These are phyloP conservation scores for Nymphaea thermarum DNA, from an alignment of 164 flowering plant species.

Conservation along the genomic window DNA sequence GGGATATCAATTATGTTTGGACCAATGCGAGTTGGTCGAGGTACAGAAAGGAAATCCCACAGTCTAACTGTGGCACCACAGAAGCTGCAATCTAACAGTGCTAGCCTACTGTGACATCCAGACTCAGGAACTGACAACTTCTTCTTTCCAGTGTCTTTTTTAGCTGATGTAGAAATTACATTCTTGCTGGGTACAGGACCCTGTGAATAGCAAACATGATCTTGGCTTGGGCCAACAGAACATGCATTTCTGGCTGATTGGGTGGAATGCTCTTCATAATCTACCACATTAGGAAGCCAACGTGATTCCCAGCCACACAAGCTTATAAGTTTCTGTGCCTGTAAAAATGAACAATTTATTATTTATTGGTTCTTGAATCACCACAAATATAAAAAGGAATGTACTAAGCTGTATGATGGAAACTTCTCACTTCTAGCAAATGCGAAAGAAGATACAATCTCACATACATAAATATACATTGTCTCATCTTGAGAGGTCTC, in stretches of 20 bases:
- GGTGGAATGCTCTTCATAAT: constrained; percentile 94
- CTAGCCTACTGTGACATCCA: constrained; percentile 61
- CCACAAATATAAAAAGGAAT: not conserved
- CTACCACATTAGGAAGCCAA: constrained; percentile 87
- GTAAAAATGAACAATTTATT: constrained; percentile 2
- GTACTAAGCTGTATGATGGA: too few species aligned
- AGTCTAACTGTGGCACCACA: constrained; percentile 95
- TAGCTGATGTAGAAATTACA: constrained; percentile 42
- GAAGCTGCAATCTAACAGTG: constrained; percentile 87
- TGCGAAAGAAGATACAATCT: not conserved
- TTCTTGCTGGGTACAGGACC: constrained; percentile 55
- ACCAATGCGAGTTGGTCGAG: constrained; percentile 62
- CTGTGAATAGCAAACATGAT: constrained; percentile 22
- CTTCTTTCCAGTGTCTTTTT: constrained; percentile 46
- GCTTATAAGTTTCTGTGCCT: constrained; percentile 94
- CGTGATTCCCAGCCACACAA: constrained; percentile 99
- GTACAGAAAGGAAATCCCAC: constrained; percentile 69
- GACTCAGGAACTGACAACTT: constrained; percentile 37
- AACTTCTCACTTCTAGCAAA: too few species aligned
- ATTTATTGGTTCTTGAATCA: not conserved
- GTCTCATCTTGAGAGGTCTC: constrained; percentile 47
- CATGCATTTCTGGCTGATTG: constrained; percentile 85
- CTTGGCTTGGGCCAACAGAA: constrained; percentile 50
- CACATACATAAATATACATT: constrained; percentile 6
- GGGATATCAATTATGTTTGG: constrained; percentile 52